These are phyloP conservation scores for Elsinoe perseae DNA, from an alignment of 2,329 filamentous ascomycete species.

Conservation along the genomic window DNA sequence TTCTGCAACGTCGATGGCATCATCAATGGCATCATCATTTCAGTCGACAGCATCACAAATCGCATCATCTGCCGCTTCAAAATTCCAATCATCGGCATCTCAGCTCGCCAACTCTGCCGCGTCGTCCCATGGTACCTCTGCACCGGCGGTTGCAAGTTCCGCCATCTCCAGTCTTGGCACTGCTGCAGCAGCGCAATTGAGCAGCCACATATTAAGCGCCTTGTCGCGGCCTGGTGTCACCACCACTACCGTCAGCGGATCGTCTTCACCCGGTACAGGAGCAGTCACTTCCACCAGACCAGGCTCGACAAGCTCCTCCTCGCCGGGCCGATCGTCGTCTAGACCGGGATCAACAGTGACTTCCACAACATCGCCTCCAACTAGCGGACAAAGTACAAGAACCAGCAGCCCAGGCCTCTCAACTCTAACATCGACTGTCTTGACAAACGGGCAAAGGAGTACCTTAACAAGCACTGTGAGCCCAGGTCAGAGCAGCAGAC, in stretches of 20 bases:
- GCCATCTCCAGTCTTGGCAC: constrained; percentile 11
- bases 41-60: constrained; percentile 16
- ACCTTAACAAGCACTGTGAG: constrained; percentile 10
- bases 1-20: constrained; percentile 6
- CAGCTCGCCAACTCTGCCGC: constrained; percentile 12
- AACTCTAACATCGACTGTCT: constrained; percentile 3
- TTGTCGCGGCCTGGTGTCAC: constrained; percentile 3
- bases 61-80: constrained; percentile 8
- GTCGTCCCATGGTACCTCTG: constrained; percentile 3
- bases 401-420: constrained; percentile 2
- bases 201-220: constrained; percentile 10
- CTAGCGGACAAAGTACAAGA: neutral
- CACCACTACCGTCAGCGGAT: neutral
- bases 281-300: neutral
- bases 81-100: constrained; percentile 10
- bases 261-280: neutral
- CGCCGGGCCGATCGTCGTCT: neutral
- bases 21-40: constrained; percentile 8
- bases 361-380: neutral
- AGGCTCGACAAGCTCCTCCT: neutral
- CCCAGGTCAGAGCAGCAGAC: constrained; percentile 4
- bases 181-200: constrained; percentile 3
- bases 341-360: neutral
- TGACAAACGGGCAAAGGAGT: neutral
- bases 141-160: constrained; percentile 10